phyloP scores from a whole-genome alignment of 768 basidiomycete species.

The Kondoa subrosea region DNA sequence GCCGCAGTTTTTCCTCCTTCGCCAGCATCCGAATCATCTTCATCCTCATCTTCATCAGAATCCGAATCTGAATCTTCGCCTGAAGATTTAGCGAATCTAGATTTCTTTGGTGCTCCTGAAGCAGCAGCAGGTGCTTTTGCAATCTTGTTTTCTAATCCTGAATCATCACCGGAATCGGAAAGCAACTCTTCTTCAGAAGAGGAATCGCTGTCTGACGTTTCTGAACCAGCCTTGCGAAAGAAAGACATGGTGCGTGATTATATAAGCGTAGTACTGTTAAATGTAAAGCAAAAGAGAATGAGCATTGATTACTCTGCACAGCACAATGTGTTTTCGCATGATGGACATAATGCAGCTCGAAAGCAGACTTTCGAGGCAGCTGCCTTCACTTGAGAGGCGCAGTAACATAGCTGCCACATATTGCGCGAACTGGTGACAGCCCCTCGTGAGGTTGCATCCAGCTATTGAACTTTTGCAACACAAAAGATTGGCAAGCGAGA shows the following conservation, averaged over 20 bases:
- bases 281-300: no score
- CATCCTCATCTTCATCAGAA: conserved; percentile 42
- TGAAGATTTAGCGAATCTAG: conserved; percentile 42
- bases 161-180: conserved; percentile 10
- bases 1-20: conserved; percentile 35
- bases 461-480: no score
- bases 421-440: no score
- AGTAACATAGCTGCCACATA: no score
- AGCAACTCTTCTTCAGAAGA: conserved; percentile 28
- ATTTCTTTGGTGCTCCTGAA: conserved; percentile 13
- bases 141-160: conserved; percentile 36
- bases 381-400: no score
- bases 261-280: background rate
- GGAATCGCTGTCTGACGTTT: conserved; percentile 35
- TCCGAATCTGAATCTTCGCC: conserved; percentile 56
- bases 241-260: conserved; percentile 21
- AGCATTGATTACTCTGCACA: no score
- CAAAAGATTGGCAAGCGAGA: no score
- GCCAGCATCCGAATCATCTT: conserved; percentile 34
- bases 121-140: conserved; percentile 16
- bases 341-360: no score
- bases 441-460: no score
- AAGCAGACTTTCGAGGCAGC: no score
- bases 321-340: no score
- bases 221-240: conserved; percentile 26